Evolutionary conservation across 805 yeast genomes (phyloP).

Genomic region (Ogataea saltuana): DNA sequence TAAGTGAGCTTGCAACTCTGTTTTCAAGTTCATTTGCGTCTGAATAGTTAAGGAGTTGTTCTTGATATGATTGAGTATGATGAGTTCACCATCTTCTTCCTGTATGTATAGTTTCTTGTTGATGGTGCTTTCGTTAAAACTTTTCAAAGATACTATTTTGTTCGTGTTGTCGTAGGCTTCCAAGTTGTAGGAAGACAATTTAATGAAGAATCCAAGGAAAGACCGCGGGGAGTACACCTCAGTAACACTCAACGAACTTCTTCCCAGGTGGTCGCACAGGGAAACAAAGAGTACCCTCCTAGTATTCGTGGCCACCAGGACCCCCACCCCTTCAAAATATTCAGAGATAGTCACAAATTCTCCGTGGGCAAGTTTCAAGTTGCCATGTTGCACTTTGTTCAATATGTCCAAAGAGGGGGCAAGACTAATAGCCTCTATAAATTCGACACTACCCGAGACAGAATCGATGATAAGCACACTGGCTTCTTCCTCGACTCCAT

Average conservation of each 20-base stretch:
- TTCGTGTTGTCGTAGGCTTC: conserved; percentile 32
- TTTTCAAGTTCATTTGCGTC: conserved; percentile 31
- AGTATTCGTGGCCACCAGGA: conserved; percentile 66
- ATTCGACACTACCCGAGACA: conserved; percentile 57
- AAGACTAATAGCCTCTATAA: conserved; percentile 72
- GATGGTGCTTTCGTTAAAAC: conserved; percentile 44
- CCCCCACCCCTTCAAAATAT: conserved; percentile 72
- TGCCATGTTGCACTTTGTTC: conserved; percentile 36
- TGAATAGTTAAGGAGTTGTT: conserved; percentile 33
- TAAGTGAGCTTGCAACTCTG: conserved; percentile 14
- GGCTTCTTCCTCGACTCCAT: conserved; percentile 53
- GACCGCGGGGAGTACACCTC: conserved; percentile 28
- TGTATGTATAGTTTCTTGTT: conserved; percentile 44
- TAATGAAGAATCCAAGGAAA: conserved; percentile 22
- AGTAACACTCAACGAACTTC: conserved; percentile 39
- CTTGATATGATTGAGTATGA: conserved; percentile 37
- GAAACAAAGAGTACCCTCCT: conserved; percentile 65
- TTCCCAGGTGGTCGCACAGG: conserved; percentile 68
- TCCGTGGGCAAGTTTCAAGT: conserved; percentile 44
- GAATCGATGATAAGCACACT: conserved; percentile 71
- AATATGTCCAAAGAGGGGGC: conserved; percentile 55
- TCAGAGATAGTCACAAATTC: conserved; percentile 61
- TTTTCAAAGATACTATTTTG: conserved; percentile 57
- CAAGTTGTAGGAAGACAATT: conserved; percentile 20
- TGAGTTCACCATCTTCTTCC: conserved; percentile 47